Evolutionary conservation across 257 asterid genomes (phyloP).

Genomic region (Cinchona pubescens): DNA sequence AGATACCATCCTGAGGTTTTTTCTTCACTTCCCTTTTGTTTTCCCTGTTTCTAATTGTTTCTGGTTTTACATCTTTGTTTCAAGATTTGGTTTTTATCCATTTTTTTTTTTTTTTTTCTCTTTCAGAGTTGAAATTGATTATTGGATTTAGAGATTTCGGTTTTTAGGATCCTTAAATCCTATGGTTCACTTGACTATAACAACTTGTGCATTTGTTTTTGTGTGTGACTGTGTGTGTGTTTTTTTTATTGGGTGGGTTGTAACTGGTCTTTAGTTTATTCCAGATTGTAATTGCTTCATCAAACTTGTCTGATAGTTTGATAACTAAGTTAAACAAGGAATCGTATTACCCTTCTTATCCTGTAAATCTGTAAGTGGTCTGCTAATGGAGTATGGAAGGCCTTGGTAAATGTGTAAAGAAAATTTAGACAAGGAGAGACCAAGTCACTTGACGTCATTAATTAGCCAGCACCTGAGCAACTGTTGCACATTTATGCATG

Average conservation of each 20-base stretch:
- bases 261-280: not conserved
- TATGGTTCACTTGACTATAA: not conserved
- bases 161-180: not conserved
- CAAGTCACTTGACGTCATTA: not conserved
- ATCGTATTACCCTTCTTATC: not conserved
- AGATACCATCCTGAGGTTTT: slow-evolving; percentile 97
- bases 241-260: not conserved
- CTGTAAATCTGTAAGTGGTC: not conserved
- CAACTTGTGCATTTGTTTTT: no score
- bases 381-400: not conserved
- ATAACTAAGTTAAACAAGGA: not conserved
- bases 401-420: not conserved
- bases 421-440: not conserved
- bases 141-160: not conserved
- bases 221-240: no score
- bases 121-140: not conserved
- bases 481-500: not conserved
- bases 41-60: no score
- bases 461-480: not conserved
- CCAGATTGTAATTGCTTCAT: not conserved
- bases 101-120: not conserved
- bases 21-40: not conserved
- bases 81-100: not conserved
- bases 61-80: slow-evolving; percentile 3
- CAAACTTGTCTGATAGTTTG: not conserved